Conservation (phyloP, 805 yeast species). For the Candida coleopterorum region DNA sequence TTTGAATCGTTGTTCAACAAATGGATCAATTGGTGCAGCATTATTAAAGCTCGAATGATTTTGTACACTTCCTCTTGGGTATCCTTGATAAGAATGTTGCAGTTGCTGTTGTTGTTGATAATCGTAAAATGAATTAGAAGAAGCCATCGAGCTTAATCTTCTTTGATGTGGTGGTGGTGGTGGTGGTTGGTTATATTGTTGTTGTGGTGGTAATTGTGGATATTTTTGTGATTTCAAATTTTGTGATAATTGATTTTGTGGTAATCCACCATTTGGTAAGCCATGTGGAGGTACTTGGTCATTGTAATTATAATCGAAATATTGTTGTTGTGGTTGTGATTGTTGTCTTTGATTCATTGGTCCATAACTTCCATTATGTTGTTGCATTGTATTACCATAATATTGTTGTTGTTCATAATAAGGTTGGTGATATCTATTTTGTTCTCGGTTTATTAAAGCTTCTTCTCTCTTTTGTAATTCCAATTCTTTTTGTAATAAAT, state of each 20-base stretch:
- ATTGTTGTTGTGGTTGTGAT: conserved; percentile 3
- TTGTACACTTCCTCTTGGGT: conserved; percentile 5
- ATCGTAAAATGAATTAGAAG: conserved; percentile 3
- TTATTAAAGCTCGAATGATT: conserved; percentile 10
- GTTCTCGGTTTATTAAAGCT: conserved; percentile 16
- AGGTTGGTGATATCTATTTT: conserved; percentile 11
- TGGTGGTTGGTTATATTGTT: conserved; percentile 1
- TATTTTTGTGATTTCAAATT: conserved; percentile 17
- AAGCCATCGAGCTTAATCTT: conserved; percentile 7
- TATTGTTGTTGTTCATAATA: conserved; percentile 6
- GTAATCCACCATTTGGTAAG: conserved; percentile 25
- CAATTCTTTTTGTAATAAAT: conserved; percentile 18
- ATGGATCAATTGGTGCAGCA: conserved; percentile 23
- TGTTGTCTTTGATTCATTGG: not conserved
- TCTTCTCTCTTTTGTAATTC: conserved; percentile 25
- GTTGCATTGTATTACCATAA: conserved; percentile 5
- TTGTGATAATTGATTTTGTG: conserved; percentile 21
- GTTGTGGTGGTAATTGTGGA: conserved; percentile 12
- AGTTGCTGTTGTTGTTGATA: conserved; percentile 14
- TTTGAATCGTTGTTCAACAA: conserved; percentile 21
- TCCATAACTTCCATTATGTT: not conserved
- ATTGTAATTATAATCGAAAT: conserved; percentile 19
- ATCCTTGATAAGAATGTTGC: conserved; percentile 3
- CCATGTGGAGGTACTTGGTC: conserved; percentile 32
- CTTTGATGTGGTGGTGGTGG: conserved; percentile 8